Conservation (phyloP, 1,284 basidiomycete species). For the Melampsora americana region DNA sequence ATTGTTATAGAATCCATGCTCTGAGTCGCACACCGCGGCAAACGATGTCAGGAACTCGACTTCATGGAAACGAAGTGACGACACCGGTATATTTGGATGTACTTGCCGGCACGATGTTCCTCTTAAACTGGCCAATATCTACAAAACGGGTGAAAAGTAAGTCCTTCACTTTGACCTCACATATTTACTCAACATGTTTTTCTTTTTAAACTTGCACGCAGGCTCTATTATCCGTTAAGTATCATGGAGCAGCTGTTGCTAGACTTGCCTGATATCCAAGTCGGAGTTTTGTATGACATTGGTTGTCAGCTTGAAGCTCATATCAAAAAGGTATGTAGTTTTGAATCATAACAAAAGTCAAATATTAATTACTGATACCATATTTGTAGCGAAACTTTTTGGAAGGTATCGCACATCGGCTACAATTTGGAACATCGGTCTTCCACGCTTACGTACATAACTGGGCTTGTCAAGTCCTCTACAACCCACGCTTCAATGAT, state of each 20-base stretch:
- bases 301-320: constrained; percentile 13
- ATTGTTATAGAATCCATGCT: background rate
- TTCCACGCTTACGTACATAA: constrained; percentile 14
- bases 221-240: constrained; percentile 11
- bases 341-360: background rate
- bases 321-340: background rate
- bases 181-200: background rate
- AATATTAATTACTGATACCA: background rate
- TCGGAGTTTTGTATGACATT: constrained; percentile 16
- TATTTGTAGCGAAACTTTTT: background rate
- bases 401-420: no score
- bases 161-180: background rate
- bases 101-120: constrained; percentile 8
- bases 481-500: constrained; percentile 9
- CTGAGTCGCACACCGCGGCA: constrained; percentile 14
- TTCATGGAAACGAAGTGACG: background rate
- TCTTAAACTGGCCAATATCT: constrained; percentile 9
- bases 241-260: background rate
- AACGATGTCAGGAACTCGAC: constrained; percentile 3
- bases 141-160: constrained; percentile 18
- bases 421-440: constrained; percentile 12
- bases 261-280: background rate
- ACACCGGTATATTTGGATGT: background rate
- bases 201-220: background rate
- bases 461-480: constrained; percentile 4